Evolutionary conservation across 2,329 filamentous ascomycete species (phyloP).

Genomic region (Albifimbria verrucaria): DNA sequence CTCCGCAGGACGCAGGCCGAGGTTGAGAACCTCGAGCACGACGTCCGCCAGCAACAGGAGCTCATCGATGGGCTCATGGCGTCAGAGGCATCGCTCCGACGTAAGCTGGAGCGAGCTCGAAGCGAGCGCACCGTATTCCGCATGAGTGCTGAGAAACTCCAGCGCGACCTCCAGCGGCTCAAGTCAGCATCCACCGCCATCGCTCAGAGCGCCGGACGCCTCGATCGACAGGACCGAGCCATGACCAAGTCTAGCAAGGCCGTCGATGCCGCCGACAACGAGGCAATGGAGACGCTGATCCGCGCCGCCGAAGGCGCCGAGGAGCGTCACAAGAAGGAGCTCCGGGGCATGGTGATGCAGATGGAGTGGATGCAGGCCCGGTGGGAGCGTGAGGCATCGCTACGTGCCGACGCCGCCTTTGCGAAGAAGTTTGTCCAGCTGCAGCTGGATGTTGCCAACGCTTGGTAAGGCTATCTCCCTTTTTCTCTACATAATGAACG

Average conservation of each 20-base stretch:
- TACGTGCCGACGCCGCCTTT: conserved; percentile 77
- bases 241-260: conserved; percentile 26
- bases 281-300: conserved; percentile 57
- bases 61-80: conserved; percentile 55
- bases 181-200: conserved; percentile 36
- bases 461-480: conserved; percentile 67
- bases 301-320: conserved; percentile 60
- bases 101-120: conserved; percentile 67
- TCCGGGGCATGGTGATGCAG: conserved; percentile 81
- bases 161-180: conserved; percentile 46
- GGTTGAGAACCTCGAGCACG: conserved; percentile 67
- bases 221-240: conserved; percentile 20
- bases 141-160: conserved; percentile 51
- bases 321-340: conserved; percentile 68
- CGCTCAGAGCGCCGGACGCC: conserved; percentile 20
- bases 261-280: conserved; percentile 37
- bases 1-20: conserved; percentile 62
- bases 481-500: neutral
- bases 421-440: conserved; percentile 81
- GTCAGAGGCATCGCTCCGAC: conserved; percentile 58
- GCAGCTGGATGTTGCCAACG: conserved; percentile 78
- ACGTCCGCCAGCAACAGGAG: conserved; percentile 66
- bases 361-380: conserved; percentile 86
- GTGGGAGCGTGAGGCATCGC: conserved; percentile 73
- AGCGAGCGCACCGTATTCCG: conserved; percentile 60